Evolutionary conservation across 2,329 filamentous ascomycete genomes (phyloP), one percentile per base, ranked within the genome.

Genomic region (Colletotrichum nymphaeae): DNA sequence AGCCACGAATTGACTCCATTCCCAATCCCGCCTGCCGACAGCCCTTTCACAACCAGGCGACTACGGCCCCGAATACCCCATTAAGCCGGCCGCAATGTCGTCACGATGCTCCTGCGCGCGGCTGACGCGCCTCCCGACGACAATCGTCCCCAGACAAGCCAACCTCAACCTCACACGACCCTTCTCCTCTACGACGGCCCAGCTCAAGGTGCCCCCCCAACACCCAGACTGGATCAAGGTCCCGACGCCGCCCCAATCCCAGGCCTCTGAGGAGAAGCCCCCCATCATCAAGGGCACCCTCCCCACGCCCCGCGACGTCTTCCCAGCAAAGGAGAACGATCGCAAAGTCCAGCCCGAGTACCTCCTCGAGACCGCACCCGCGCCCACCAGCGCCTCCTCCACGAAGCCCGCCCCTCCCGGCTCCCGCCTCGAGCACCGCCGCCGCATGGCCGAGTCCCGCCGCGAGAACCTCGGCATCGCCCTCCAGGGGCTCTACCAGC

Each of bases 151-250:
- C 30, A 66, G 55, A 63, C 37, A 71, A 9, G 57, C 65, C 67
- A 53, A 28, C 24, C 57, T 73, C 24, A 69, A 73, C 69, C 57
- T 75, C 69, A 73, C 67, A 57, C 78, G 81, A 71, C 75, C 76
- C 42, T 81, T 84, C 72, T 83, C 82, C 26, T 80, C 79, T 8
- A 81, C 81, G 69, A 67, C 75, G 65, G 52, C 76, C 53, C 74
- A 78, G 74, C 80, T 74, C 37, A 67, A 60, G 5, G 72, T 74
- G 75, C 93, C 93, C 22, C 96, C 97, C 62, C 94, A 98, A 81
- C 97, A 95, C 46, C 96, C 97, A 59, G 89, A 90, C 76, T 98
- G 93, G 86, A 93, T 98, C 84, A 91, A 94, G 76, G 87, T 98
- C 68, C 96, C 95, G 60, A 88, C 88, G 77, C 89, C 93, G 62